Conservation (phyloP, 1,139 yeast species). For the Suhomyces panamericanus region DNA sequence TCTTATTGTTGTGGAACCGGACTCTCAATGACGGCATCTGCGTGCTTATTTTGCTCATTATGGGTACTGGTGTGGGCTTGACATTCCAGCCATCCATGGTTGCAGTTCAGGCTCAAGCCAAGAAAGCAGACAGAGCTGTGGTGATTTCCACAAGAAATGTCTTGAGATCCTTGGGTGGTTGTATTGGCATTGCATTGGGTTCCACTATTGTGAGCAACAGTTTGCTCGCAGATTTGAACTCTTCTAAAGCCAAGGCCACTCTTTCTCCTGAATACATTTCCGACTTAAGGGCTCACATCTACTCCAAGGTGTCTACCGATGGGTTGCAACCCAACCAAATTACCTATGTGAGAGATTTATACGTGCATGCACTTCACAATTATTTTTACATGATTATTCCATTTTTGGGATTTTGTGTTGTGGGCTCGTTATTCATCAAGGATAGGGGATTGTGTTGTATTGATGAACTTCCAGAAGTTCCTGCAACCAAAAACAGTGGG, state of each 20-base stretch:
- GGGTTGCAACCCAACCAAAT: slow-evolving; percentile 28
- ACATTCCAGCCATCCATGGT: slow-evolving; percentile 59
- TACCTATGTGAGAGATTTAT: slow-evolving; percentile 28
- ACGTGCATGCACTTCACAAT: slow-evolving; percentile 37
- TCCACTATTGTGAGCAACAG: slow-evolving; percentile 45
- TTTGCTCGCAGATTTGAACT: slow-evolving; percentile 26
- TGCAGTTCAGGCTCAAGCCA: slow-evolving; percentile 55
- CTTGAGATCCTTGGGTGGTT: slow-evolving; percentile 55
- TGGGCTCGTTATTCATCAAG: slow-evolving; percentile 35
- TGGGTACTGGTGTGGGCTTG: slow-evolving; percentile 53
- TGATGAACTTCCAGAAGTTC: slow-evolving; percentile 30
- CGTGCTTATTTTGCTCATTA: slow-evolving; percentile 36
- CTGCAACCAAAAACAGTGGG: slow-evolving; percentile 10
- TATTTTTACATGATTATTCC: slow-evolving; percentile 47
- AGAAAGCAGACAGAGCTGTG: slow-evolving; percentile 53
- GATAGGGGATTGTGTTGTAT: slow-evolving; percentile 46
- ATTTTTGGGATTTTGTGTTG: slow-evolving; percentile 40
- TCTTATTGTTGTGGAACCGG: slow-evolving; percentile 37
- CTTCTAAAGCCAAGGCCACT: slow-evolving; percentile 1
- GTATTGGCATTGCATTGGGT: slow-evolving; percentile 50
- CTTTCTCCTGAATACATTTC: slow-evolving; percentile 17
- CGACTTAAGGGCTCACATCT: slow-evolving; percentile 32
- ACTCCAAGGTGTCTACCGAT: slow-evolving; percentile 29
- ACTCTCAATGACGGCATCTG: slow-evolving; percentile 33
- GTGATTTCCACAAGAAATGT: slow-evolving; percentile 56